Evolutionary conservation across 2,329 filamentous ascomycete species (phyloP).

Genomic region (Elsinoe fawcettii): DNA sequence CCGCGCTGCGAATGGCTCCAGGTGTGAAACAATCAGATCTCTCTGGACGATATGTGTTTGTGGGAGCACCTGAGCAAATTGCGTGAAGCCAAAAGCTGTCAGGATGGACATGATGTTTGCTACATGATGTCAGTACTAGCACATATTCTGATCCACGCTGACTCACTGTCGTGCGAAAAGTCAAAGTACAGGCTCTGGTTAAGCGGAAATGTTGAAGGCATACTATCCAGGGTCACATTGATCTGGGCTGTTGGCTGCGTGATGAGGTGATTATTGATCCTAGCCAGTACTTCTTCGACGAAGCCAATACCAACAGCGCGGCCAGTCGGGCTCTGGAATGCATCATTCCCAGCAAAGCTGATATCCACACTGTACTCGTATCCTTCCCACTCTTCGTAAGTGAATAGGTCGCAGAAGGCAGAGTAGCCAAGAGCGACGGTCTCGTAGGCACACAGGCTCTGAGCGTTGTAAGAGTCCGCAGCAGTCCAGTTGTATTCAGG

Average conservation of each 20-base stretch:
- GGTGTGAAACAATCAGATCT: slow-evolving; percentile 57
- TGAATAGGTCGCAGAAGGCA: slow-evolving; percentile 66
- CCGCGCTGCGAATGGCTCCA: slow-evolving; percentile 64
- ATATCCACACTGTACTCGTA: slow-evolving; percentile 67
- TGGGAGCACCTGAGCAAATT: slow-evolving; percentile 57
- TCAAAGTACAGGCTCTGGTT: slow-evolving; percentile 69
- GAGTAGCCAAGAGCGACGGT: slow-evolving; percentile 70
- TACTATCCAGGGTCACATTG: slow-evolving; percentile 64
- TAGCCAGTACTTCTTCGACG: slow-evolving; percentile 64
- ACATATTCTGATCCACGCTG: slow-evolving; percentile 13
- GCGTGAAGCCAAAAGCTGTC: slow-evolving; percentile 63
- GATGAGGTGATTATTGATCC: slow-evolving; percentile 57
- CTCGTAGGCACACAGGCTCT: slow-evolving; percentile 69
- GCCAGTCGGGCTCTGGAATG: slow-evolving; percentile 57
- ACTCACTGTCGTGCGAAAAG: slow-evolving; percentile 64
- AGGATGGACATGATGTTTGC: slow-evolving; percentile 60
- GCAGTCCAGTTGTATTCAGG: slow-evolving; percentile 51
- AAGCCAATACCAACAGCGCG: slow-evolving; percentile 67
- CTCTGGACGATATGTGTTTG: slow-evolving; percentile 49
- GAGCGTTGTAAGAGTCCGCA: slow-evolving; percentile 57
- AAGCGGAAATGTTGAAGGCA: slow-evolving; percentile 60
- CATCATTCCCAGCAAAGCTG: slow-evolving; percentile 47
- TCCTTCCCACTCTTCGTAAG: slow-evolving; percentile 63
- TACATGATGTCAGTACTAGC: background rate
- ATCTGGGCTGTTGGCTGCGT: slow-evolving; percentile 35